Percentiles rank a stretch among this genome's conserved stretches.
These are phyloP conservation scores for Leptodontidium sp. DNA, from an alignment of 2,329 filamentous ascomycete species.

Conservation along the genomic window DNA sequence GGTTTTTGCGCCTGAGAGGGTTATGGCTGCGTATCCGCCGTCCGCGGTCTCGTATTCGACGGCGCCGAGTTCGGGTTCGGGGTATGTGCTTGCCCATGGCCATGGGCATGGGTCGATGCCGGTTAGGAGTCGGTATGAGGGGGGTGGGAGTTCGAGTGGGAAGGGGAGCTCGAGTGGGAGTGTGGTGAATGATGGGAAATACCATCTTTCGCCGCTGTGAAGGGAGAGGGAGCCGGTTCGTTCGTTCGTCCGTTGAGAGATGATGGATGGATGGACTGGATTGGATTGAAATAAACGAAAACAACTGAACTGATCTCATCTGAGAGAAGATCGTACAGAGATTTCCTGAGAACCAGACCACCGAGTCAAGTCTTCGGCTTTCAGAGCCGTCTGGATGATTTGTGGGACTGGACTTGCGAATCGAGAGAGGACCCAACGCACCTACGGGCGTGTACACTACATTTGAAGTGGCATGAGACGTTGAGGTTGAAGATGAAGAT, in stretches of 20 bases:
- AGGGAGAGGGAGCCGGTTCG: not conserved
- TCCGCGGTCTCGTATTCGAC: constrained; percentile 22
- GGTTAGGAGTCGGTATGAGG: not conserved
- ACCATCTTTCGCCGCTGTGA: constrained; percentile 38
- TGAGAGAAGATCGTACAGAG: not conserved
- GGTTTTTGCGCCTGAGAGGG: constrained; percentile 23
- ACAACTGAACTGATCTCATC: not conserved
- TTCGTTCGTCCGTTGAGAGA: too few relatives aligned
- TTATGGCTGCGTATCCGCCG: constrained; percentile 26
- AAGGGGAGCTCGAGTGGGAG: not conserved
- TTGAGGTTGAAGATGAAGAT: not conserved
- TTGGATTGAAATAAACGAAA: not conserved
- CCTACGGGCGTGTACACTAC: not conserved
- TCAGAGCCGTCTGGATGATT: not conserved
- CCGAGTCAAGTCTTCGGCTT: not conserved
- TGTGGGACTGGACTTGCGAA: not conserved
- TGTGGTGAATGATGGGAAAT: constrained; percentile 40
- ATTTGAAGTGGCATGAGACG: constrained; percentile 10
- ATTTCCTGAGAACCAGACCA: not conserved
- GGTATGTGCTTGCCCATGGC: constrained; percentile 17
- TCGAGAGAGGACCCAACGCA: constrained; percentile 1
- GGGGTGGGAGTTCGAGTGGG: constrained; percentile 4
- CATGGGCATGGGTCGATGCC: constrained; percentile 17
- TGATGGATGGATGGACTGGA: not conserved
- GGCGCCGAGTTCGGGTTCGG: not conserved